Evolutionary conservation across 2,329 filamentous ascomycete species (phyloP), one percentile per base, ranked within the genome.

Genomic region (Samsoniella hepiali): DNA sequence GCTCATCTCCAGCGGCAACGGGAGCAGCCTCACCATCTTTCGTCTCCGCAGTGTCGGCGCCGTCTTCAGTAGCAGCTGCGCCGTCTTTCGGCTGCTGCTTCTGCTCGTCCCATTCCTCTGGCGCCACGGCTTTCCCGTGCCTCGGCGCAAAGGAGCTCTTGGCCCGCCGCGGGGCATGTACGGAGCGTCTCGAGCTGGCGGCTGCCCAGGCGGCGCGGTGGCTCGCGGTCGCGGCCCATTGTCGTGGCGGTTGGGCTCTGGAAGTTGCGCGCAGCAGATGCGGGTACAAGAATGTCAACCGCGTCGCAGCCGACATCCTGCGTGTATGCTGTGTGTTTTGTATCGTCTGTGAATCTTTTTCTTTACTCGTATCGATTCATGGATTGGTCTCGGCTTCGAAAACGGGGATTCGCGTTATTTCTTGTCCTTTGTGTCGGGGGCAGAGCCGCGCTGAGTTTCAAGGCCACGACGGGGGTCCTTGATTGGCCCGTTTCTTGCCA

Each of bases 261-360:
- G 81, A 74, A 15, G 67, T 70, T 53, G 63, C 78, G 62, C 87
- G 85, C 74, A 88, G 84, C 62, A 91, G 75, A 68, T 87, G 85
- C 53, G 89, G 88, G 68, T 90, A 91, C 22, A 91, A 79, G 70
- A 91, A 91, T 17, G 85, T 84, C 65, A 91, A 78, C 70, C 88
- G 82, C 65, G 44, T 36, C 34, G 80, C 78, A 31, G 83, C 80
- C 66, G 87, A 81, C 86, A 91, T 91, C 65, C 69, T 73, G 59
- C 3, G 38, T 22, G 42, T 31, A 13, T 61, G 34, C 32, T 22
- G n/a, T 63, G 22, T 40, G 53, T 47, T 32, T 22, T 57, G 6
- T 31, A 44, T 38, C 34, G 34, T 10, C 11, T 22, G 22, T 22
- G 11, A 11, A 55, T 54, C 13, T 17, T 27, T 2, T n/a, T n/a